Evolutionary conservation across 1,139 yeast genomes (phyloP).

Genomic region (Kluyveromyces marxianus): DNA sequence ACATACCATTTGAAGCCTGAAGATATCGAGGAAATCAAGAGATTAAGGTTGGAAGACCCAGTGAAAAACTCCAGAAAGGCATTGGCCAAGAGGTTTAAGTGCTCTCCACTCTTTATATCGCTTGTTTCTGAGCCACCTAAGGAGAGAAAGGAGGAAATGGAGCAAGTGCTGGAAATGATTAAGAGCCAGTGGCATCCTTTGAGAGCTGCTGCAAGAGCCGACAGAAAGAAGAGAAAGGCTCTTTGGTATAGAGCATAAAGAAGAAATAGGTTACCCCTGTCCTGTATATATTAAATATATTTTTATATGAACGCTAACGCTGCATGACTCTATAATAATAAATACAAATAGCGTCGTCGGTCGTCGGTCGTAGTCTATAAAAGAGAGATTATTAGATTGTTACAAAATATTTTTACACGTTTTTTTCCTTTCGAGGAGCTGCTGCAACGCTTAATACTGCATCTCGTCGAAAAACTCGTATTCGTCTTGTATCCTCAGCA

Average conservation of each 20-base stretch:
- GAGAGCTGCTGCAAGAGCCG: slow-evolving; percentile 41
- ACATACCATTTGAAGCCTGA: slow-evolving; percentile 54
- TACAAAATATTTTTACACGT: no score
- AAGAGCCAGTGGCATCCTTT: slow-evolving; percentile 43
- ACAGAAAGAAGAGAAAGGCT: slow-evolving; percentile 49
- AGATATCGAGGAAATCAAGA: slow-evolving; percentile 53
- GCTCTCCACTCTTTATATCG: slow-evolving; percentile 48
- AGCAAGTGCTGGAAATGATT: slow-evolving; percentile 35
- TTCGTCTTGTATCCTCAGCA: slow-evolving; percentile 24
- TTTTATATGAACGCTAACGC: neutral
- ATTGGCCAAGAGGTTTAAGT: slow-evolving; percentile 56
- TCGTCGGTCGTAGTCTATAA: no score
- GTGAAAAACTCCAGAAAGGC: slow-evolving; percentile 57
- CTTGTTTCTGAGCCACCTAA: slow-evolving; percentile 40
- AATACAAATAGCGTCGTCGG: no score
- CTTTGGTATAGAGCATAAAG: slow-evolving; percentile 56
- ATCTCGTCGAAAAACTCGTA: slow-evolving; percentile 23
- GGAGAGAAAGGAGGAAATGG: slow-evolving; percentile 39
- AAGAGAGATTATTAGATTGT: no score
- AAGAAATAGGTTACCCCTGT: neutral
- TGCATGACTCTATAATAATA: neutral
- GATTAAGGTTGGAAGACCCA: slow-evolving; percentile 57
- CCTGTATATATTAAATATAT: neutral
- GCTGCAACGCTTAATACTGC: neutral
- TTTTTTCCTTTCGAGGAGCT: no score